Evolutionary conservation across 129 eudicot species (phyloP), one percentile per base, ranked within the genome.

Genomic region (Flaveria bidentis): DNA sequence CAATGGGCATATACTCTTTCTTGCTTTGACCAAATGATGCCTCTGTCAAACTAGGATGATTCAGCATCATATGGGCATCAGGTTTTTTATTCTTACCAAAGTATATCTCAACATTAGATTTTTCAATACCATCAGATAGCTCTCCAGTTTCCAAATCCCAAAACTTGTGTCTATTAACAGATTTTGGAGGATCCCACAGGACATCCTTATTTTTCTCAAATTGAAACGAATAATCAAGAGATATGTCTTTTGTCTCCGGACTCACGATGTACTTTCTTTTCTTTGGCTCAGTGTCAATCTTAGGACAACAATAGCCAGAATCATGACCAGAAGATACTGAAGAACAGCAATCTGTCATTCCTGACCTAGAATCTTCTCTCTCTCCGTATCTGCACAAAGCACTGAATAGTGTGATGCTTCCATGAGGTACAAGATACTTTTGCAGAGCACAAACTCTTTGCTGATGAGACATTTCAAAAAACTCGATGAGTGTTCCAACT

Each of bases 321-420:
- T 87, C 92, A 33, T 94, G 94, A 75, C 88, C 83, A 50, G 92
- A 89, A 67, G 96, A 95, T 53, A 89, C 90, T 61, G 97, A 95
- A 33, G 99, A 94, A 70, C 96, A 94, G 85, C 97, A 87, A 60
- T 91, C 96, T 39, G 99, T 95, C 85, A 79, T 79, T 72, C 90
- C 96, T 55, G 99, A 95, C 85, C 80, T 87, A 52, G 92, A 87
- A 83, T 89, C 97, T 79, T 95, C 99, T 11, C 87, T 86, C 86
- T 91, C 94, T 28, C 97, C 99, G 62, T 82, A 89, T 86, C 74
- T 86, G 82, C 86, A 82, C 77, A 84, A 64, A 65, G 82, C 82
- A 80, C 85, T 89, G 46, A 95, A 78, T 67, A 95, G 70, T 61
- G 68, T 26, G 67, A 89, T 61, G 67, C 96, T 95, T 87, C 89